Percentiles rank a stretch among this genome's conserved stretches.
phyloP scores from a whole-genome alignment of 2,329 filamentous ascomycete genomes.

The Microthyrium microscopicum region DNA sequence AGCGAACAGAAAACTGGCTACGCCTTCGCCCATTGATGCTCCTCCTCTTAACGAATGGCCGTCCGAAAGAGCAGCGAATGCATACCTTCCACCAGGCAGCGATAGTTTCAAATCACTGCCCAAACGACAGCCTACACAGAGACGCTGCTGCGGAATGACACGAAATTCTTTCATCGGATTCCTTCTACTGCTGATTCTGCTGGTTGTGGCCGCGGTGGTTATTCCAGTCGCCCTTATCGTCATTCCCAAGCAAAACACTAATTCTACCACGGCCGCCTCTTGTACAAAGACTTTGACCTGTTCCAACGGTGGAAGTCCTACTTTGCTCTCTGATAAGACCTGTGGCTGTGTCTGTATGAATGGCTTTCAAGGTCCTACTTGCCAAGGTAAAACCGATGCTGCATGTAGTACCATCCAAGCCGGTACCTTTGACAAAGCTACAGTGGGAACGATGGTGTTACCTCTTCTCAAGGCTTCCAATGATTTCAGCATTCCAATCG shows the following conservation, averaged over 20 bases:
- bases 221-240: slow-evolving; percentile 54
- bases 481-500: slow-evolving; percentile 64
- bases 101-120: not conserved
- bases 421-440: slow-evolving; percentile 38
- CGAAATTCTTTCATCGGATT: slow-evolving; percentile 59
- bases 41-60: no score
- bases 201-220: slow-evolving; percentile 67
- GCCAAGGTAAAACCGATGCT: slow-evolving; percentile 31
- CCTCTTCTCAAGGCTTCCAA: slow-evolving; percentile 48
- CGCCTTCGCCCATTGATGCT: no score
- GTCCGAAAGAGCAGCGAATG: no score
- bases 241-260: slow-evolving; percentile 32
- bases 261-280: slow-evolving; percentile 19
- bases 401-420: slow-evolving; percentile 38
- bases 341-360: slow-evolving; percentile 84
- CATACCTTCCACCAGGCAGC: slow-evolving; percentile 44
- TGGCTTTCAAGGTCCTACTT: slow-evolving; percentile 57
- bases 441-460: slow-evolving; percentile 64
- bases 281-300: slow-evolving; percentile 52
- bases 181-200: slow-evolving; percentile 47
- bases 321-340: slow-evolving; percentile 42
- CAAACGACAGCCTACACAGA: slow-evolving; percentile 5
- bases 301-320: slow-evolving; percentile 63
- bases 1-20: no score
- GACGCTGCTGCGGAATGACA: slow-evolving; percentile 58